Base-by-base conservation (phyloP, 2,329 filamentous ascomycete genomes). In the Diaporthe caulivora region DNA sequence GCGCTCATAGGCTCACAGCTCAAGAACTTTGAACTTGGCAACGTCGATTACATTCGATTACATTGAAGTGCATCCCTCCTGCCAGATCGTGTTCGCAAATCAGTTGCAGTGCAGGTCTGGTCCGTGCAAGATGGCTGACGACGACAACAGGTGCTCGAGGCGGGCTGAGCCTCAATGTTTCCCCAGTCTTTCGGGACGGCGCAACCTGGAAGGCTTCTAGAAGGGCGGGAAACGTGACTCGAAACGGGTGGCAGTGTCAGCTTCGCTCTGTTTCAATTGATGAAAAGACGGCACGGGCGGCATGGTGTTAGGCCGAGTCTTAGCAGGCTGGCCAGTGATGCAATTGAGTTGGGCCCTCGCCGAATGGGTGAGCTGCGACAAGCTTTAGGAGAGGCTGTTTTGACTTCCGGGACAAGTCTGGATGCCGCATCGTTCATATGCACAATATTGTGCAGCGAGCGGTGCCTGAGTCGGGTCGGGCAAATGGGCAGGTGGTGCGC, bases 71-170 rank as follows among this genome's bases (percentile, higher is more conserved):
- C 62, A 7, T 53, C 44, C 31, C n/a, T 53, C 11, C 47, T 26
- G 37, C 18, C 34, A 18, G 40, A n/a, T 70, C 40, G 42, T 40
- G 42, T 49, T 51, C 37, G n/a, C 42, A 58, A 42, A 24, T 24
- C 67, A 70, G 13, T 2, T 40, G 37, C 13, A 13, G 37, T 40
- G 9, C 17, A 37, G 15, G 18, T 58, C 21, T 47, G 53, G 53
- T 29, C 54, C n/a, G 67, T 70, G 67, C 54, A 71, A 49, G 34
- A 31, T 51, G 47, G 68, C 69, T 71, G 69, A 62, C 55, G 68
- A 57, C 55, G 34, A 71, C 55, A 18, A 62, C 24, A 26, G 18
- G 42, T 62, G 31, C 31, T 10, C 47, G 40, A 44, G 10, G 65
- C 37, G 51, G 47, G 55, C 68, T 71, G 68, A 71, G 55, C 55